A percentile compares a stretch with the other conserved stretches of the same genome.
These are phyloP conservation scores for Lasiodiplodia gonubiensis DNA, from an alignment of 2,329 filamentous ascomycete genomes.

Conservation along the genomic window DNA sequence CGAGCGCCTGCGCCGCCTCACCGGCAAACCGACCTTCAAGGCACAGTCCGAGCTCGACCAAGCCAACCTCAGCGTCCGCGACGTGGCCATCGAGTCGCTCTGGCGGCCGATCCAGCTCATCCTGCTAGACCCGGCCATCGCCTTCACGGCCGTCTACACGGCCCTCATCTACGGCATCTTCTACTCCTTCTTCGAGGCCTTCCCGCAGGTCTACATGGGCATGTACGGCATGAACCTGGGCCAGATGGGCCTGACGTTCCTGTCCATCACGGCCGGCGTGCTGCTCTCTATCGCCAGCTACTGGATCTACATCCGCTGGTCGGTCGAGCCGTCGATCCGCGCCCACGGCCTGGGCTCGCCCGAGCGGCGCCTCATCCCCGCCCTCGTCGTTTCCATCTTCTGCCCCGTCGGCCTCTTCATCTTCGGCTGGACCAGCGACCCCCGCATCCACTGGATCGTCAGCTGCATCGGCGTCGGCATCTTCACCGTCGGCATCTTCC, in stretches of 20 bases:
- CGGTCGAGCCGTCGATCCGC: conserved; percentile 35
- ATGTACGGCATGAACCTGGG: conserved; percentile 49
- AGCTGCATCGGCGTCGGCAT: conserved; percentile 49
- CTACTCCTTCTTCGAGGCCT: conserved; percentile 37
- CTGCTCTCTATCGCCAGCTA: conserved; percentile 35
- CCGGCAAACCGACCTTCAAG: conserved; percentile 60
- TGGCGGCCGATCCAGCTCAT: conserved; percentile 53
- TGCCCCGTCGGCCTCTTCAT: conserved; percentile 43
- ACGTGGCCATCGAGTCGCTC: conserved; percentile 46
- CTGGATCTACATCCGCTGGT: conserved; percentile 34
- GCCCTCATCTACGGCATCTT: conserved; percentile 33
- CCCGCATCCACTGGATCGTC: conserved; percentile 47
- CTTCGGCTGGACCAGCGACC: conserved; percentile 41
- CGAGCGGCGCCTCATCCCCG: conserved; percentile 42
- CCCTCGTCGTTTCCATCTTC: conserved; percentile 39
- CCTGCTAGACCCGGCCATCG: conserved; percentile 45
- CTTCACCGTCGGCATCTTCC: conserved; percentile 47
- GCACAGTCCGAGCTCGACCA: conserved; percentile 69
- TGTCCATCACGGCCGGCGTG: conserved; percentile 40
- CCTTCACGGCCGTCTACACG: conserved; percentile 33
- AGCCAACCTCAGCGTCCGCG: conserved; percentile 54
- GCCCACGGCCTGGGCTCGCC: conserved; percentile 36
- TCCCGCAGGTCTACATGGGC: conserved; percentile 49
- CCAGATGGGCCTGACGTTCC: conserved; percentile 42
- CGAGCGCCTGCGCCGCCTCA: conserved; percentile 51